Conservation (phyloP, 495 filamentous ascomycete species). For the Lasiosphaeria ovina region DNA sequence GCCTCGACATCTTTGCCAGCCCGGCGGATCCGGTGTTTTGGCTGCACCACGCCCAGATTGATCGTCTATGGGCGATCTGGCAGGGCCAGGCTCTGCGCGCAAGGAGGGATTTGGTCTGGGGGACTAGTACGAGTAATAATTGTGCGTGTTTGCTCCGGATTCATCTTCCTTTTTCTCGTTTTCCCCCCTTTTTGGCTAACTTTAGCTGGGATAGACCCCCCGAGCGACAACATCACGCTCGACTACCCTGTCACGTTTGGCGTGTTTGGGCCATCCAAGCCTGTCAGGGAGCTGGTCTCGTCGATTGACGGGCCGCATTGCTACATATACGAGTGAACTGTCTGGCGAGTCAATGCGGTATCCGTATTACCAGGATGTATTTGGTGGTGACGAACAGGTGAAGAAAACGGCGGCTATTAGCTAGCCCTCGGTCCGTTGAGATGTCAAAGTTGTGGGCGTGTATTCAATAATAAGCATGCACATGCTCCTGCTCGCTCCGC, state of each 20-base stretch:
- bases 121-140: constrained; percentile 5
- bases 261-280: not conserved
- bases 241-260: constrained; percentile 14
- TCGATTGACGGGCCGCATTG: constrained; percentile 18
- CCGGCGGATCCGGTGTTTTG: constrained; percentile 57
- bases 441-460: too few species aligned
- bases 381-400: too few species aligned
- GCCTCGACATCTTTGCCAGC: constrained; percentile 24
- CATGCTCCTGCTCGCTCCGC: not conserved
- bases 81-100: constrained; percentile 29
- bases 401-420: too few species aligned
- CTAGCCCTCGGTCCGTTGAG: too few species aligned
- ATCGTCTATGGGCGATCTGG: constrained; percentile 63
- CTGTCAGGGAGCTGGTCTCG: constrained; percentile 11
- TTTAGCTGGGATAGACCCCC: constrained; percentile 13
- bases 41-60: constrained; percentile 60
- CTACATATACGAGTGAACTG: constrained; percentile 21
- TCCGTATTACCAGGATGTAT: too few species aligned
- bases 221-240: constrained; percentile 16
- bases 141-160: too few species aligned
- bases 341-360: too few species aligned
- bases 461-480: too few species aligned
- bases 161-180: too few species aligned
- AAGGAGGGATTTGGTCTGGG: not conserved
- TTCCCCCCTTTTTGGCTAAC: too few species aligned